A percentile compares a stretch with the other conserved stretches of the same genome.
Evolutionary conservation across 495 filamentous ascomycete genomes (phyloP).

Genomic region (Aspergillus affinis): DNA sequence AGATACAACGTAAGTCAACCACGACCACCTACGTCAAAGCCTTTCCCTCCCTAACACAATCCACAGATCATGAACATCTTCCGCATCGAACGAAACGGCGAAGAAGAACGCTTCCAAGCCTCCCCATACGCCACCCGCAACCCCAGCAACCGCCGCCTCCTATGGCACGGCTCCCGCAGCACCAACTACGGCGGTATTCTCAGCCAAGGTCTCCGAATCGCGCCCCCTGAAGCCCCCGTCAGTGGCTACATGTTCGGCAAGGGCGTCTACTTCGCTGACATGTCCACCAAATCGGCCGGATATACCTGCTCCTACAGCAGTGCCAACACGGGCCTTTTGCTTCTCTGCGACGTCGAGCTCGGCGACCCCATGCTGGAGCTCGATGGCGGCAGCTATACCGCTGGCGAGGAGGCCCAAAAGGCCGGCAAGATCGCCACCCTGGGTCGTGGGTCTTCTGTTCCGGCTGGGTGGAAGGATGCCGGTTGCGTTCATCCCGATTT

Average conservation of each 20-base stretch:
- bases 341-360: constrained; percentile 80
- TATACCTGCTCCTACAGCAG: constrained; percentile 65
- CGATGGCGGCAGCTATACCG: constrained; percentile 50
- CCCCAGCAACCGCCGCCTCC: constrained; percentile 62
- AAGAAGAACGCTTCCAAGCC: constrained; percentile 65
- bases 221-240: constrained; percentile 77
- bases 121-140: constrained; percentile 46
- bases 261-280: constrained; percentile 88
- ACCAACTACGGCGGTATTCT: constrained; percentile 86
- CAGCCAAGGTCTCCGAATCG: constrained; percentile 81
- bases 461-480: constrained; percentile 75
- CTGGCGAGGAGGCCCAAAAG: constrained; percentile 60
- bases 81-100: constrained; percentile 74
- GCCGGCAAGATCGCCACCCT: constrained; percentile 63
- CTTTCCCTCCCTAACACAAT: constrained; percentile 10
- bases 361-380: constrained; percentile 68
- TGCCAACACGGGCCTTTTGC: constrained; percentile 58
- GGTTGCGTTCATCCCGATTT: constrained; percentile 58
- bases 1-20: constrained; percentile 40
- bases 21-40: background rate
- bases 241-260: constrained; percentile 83
- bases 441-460: constrained; percentile 61
- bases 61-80: constrained; percentile 70
- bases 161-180: constrained; percentile 78
- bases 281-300: constrained; percentile 72